Conservation (phyloP, 2,329 filamentous ascomycete genomes). For the Aspergillus flavus region DNA sequence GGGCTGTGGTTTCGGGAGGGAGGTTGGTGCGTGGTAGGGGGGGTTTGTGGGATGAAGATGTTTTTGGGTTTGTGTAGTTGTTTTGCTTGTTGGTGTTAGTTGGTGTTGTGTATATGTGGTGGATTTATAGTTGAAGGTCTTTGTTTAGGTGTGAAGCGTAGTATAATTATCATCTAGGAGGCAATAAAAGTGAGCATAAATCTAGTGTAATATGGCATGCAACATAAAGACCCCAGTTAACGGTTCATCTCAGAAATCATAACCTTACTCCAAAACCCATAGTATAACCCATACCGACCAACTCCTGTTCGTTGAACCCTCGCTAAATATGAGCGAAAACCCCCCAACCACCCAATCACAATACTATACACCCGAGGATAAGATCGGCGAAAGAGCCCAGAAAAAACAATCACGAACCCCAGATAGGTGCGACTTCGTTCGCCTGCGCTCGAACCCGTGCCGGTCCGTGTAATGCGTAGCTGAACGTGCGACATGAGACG, state of each 20-base stretch:
- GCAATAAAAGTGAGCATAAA: background rate
- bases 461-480: slow-evolving; percentile 46
- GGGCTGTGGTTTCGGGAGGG: slow-evolving; percentile 30
- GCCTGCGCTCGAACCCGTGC: slow-evolving; percentile 21
- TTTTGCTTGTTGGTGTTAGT: background rate
- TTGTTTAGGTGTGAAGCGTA: too few relatives aligned
- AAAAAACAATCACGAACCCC: slow-evolving; percentile 9
- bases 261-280: background rate
- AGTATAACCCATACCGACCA: background rate
- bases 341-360: background rate
- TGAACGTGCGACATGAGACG: slow-evolving; percentile 58
- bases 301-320: background rate
- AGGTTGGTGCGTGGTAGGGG: slow-evolving; percentile 17
- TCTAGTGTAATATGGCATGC: background rate
- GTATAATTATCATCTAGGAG: too few relatives aligned
- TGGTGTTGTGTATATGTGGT: too few relatives aligned
- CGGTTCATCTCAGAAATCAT: background rate
- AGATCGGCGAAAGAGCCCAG: background rate
- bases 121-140: too few relatives aligned
- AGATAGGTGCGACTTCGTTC: slow-evolving; percentile 16
- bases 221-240: background rate
- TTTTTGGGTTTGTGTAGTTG: slow-evolving; percentile 10
- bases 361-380: background rate
- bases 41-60: background rate
- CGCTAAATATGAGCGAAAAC: background rate